Conservation (phyloP, 352 stramenopile species). For the Salisapilia sapeloensis region DNA sequence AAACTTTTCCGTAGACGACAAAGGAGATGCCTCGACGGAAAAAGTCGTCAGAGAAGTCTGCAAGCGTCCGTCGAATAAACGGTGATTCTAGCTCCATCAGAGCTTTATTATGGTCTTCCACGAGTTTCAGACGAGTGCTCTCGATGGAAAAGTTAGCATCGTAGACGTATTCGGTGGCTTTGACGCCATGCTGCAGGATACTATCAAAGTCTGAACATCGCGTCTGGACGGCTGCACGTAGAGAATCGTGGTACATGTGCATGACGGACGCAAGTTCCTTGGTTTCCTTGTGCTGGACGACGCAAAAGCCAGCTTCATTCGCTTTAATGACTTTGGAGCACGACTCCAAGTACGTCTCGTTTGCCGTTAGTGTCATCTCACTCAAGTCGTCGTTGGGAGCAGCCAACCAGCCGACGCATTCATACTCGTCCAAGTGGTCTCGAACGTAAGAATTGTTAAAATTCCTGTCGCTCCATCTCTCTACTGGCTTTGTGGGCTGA, state of each 20-base stretch:
- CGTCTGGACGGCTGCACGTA: slow-evolving; percentile 18
- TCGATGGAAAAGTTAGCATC: slow-evolving; percentile 16
- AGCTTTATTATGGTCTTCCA: slow-evolving; percentile 11
- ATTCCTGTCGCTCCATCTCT: too few species aligned
- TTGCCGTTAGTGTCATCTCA: slow-evolving; percentile 1
- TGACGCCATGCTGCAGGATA: slow-evolving; percentile 18
- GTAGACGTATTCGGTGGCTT: slow-evolving; percentile 22
- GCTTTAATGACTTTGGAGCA: slow-evolving; percentile 20
- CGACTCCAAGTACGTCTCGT: too few species aligned
- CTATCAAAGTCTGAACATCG: slow-evolving; percentile 18
- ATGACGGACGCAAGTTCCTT: slow-evolving; percentile 17
- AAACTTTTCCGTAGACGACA: slow-evolving; percentile 5
- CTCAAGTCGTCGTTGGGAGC: slow-evolving; percentile 15
- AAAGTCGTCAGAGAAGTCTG: too few species aligned
- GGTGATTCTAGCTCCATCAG: not conserved
- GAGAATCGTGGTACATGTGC: slow-evolving; percentile 43
- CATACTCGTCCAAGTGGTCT: slow-evolving; percentile 14
- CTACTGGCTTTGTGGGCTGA: too few species aligned
- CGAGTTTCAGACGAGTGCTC: slow-evolving; percentile 9
- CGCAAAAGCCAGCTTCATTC: slow-evolving; percentile 26
- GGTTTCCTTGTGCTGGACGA: slow-evolving; percentile 14
- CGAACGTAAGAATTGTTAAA: slow-evolving; percentile 2
- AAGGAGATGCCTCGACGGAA: slow-evolving; percentile 5
- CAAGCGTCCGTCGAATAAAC: too few species aligned
- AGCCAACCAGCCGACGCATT: slow-evolving; percentile 32